Evolutionary conservation across 1,139 yeast species (phyloP).

Genomic region (Yueomyces sp.): DNA sequence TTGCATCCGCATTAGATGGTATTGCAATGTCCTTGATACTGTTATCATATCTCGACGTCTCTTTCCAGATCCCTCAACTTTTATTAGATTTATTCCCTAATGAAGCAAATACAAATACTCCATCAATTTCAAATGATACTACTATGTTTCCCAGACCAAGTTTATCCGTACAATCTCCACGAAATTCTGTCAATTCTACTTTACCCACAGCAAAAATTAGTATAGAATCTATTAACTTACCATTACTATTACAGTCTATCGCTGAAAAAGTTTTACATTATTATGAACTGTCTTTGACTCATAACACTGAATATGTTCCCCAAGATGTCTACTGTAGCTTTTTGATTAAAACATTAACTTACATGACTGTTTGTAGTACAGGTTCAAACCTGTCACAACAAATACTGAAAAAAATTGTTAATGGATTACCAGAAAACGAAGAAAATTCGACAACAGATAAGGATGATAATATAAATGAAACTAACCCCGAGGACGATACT

Average conservation of each 20-base stretch:
- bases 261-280: slow-evolving; percentile 39
- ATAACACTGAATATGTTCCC: slow-evolving; percentile 69
- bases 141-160: neutral
- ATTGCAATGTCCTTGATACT: slow-evolving; percentile 55
- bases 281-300: slow-evolving; percentile 48
- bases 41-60: slow-evolving; percentile 43
- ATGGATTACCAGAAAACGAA: neutral
- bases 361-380: slow-evolving; percentile 43
- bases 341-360: slow-evolving; percentile 47
- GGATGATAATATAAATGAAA: neutral
- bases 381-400: slow-evolving; percentile 37
- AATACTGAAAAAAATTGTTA: slow-evolving; percentile 3
- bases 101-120: neutral
- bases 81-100: slow-evolving; percentile 21
- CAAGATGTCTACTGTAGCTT: slow-evolving; percentile 70
- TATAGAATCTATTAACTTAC: slow-evolving; percentile 17
- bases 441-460: neutral
- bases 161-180: slow-evolving; percentile 25
- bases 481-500: neutral
- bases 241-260: slow-evolving; percentile 42
- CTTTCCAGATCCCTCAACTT: slow-evolving; percentile 48
- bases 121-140: neutral
- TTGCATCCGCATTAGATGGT: slow-evolving; percentile 77
- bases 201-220: slow-evolving; percentile 10
- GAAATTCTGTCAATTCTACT: slow-evolving; percentile 27